Base-by-base conservation (phyloP, 371 early-diverging fungal genomes). In the Mortierella sp. region DNA sequence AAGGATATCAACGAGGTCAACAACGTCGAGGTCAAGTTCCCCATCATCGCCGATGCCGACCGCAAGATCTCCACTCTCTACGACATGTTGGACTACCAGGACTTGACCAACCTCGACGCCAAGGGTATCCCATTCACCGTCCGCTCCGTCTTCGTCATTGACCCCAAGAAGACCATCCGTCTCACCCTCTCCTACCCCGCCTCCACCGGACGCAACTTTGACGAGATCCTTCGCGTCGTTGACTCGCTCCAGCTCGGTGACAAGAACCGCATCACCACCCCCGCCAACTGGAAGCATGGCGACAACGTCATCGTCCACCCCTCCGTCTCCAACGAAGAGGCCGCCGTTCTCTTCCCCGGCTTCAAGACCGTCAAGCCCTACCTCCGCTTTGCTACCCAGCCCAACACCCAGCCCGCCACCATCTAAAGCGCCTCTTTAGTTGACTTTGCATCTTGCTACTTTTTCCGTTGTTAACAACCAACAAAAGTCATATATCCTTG, bases 1-100 rank as follows among this genome's bases (percentile, higher is more conserved):
- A 88, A 90, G 57, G 98, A 98, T 83, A 97, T 98, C 89, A 95
- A 98, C 89, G 94, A 94, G 77, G 95, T 96, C 71, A 93, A 93
- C 90, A 82, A 91, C 78, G 96, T 96, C 79, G 73, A 91, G 48
- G 89, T 97, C 70, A 76, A 90, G 50, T 98, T 98, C 92, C 98
- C 98, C 55, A 97, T 98, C 89, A 97, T 98, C 79, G 98, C 98
- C 74, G 97, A 97, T 90, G 90, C 90, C 37, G 93, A 95, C 77
- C 95, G 97, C 82, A 90, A 93, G 77, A 91, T 97, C 37, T 95
- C 99, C 69, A 90, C 91, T 28, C 92, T 97, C 40, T 98, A 98
- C 91, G 97, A 96, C 82, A 98, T 98, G 99, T 92, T 98, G 81
- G 98, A 98, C 88, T 84, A 93, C 84, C 95, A 97, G 89, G 99